Evolutionary conservation across 1,284 basidiomycete genomes (phyloP), one percentile per base, ranked within the genome.

Genomic region (Ganoderma resinaceum): DNA sequence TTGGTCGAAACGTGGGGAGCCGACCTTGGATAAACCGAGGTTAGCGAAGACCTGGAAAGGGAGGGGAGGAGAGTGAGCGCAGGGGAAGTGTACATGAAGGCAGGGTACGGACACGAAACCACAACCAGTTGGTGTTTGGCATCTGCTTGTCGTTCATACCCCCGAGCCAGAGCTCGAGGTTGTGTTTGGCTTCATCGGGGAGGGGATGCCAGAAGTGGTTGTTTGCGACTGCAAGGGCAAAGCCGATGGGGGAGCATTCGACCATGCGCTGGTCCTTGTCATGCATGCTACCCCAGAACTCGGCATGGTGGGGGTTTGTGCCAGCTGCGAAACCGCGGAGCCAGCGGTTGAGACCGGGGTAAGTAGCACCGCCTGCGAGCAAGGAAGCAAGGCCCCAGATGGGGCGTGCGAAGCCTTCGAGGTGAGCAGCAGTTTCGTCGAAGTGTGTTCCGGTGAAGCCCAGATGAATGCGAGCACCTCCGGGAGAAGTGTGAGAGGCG

Each of bases 191-290:
- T 67, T 84, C 79, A 1, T 84, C 80, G 35, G 80, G 83, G 58
- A 93, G 80, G 14, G 84, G 84, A 78, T 91, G 85, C 87, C 89
- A 93, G 35, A 93, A 80, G 49, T 88, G 82, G 70, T 92, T 87
- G 42, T 85, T 85, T 2, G 89, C 89, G 18, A 92, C 85, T 11
- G 90, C 85, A 58, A 94, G 83, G 0, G 91, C 83, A 77, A 90
- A 93, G 1, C 91, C 91, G 72, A 93, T 89, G 5, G 92, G 89
- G 67, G 89, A 90, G 81, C 92, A 93, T 78, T 93, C 92, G 0
- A 94, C 92, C 92, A 94, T 94, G 33, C 92, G 80, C 79, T 94
- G 92, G 77, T 94, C 92, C 78, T 89, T 91, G 74, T 91, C 86
- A 65, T 86, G 84, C 83, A 92, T 92, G 62, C 86, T 80, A 2